Evolutionary conservation across 1,284 basidiomycete species (phyloP).

Genomic region (Ustilago crameri): DNA sequence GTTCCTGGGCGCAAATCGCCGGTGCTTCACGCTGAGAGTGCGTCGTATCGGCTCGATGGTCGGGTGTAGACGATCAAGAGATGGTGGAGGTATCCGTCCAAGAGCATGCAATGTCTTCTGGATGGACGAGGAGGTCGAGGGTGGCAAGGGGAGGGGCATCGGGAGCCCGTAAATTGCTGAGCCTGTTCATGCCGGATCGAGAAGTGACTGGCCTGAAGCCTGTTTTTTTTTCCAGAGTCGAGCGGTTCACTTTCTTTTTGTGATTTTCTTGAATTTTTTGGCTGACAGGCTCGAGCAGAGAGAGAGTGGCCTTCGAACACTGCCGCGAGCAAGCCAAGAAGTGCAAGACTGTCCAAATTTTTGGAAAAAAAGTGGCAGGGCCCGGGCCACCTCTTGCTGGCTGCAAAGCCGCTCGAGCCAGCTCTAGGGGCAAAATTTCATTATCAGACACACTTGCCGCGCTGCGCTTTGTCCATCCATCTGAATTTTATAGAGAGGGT

Average conservation of each 20-base stretch:
- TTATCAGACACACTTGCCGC: background rate
- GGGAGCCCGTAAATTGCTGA: conserved; percentile 1
- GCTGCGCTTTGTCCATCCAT: no score
- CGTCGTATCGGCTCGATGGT: conserved; percentile 4
- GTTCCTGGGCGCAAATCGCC: conserved; percentile 1
- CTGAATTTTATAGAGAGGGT: background rate
- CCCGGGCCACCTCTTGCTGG: background rate
- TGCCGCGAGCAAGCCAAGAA: no score
- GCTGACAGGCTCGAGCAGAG: no score
- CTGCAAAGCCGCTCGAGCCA: background rate
- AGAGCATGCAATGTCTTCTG: conserved; percentile 3
- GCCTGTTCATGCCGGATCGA: conserved; percentile 5
- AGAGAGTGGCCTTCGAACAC: no score
- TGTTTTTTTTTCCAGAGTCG: conserved; percentile 10
- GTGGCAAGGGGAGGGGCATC: background rate
- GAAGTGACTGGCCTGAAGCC: conserved; percentile 14
- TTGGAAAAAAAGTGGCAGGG: background rate
- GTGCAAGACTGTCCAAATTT: no score
- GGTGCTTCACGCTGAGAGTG: background rate
- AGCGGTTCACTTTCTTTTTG: conserved; percentile 1
- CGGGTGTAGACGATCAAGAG: background rate
- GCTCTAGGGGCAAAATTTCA: background rate
- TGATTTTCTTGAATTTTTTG: background rate
- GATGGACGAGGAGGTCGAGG: conserved; percentile 3
- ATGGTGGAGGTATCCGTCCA: conserved; percentile 3